Evolutionary conservation across 768 basidiomycete genomes (phyloP).

Genomic region (Filobasidium floriforme): DNA sequence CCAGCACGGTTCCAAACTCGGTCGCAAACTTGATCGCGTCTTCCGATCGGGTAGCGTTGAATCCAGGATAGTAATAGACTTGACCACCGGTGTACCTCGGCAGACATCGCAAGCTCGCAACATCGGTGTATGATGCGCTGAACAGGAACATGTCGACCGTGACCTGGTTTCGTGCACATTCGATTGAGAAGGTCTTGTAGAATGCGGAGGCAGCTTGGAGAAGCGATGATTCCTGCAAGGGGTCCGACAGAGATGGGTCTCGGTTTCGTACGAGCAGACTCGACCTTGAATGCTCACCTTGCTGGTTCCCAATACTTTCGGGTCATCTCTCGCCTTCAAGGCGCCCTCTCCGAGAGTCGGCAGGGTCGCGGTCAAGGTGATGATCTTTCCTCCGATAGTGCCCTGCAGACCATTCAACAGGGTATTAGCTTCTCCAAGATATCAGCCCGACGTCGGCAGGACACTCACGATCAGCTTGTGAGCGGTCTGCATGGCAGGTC

Average conservation of each 20-base stretch:
- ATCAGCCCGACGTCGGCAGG: neutral
- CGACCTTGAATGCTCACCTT: conserved; percentile 54
- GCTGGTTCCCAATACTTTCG: conserved; percentile 85
- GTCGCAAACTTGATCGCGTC: conserved; percentile 98
- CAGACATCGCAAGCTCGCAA: conserved; percentile 81
- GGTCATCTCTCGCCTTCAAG: conserved; percentile 92
- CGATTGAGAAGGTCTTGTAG: conserved; percentile 98
- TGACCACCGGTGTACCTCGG: conserved; percentile 97
- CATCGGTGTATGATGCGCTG: conserved; percentile 85
- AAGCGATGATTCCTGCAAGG: conserved; percentile 69
- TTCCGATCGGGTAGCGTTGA: conserved; percentile 87
- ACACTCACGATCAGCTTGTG: conserved; percentile 78
- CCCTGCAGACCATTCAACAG: conserved; percentile 50
- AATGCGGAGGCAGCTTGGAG: conserved; percentile 89
- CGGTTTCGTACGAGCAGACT: neutral
- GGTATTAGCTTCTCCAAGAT: neutral
- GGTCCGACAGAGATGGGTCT: neutral
- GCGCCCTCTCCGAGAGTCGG: conserved; percentile 83
- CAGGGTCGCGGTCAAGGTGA: conserved; percentile 73
- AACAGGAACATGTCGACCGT: conserved; percentile 99
- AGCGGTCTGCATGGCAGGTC: conserved; percentile 88
- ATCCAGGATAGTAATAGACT: conserved; percentile 96
- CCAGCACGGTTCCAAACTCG: conserved; percentile 86
- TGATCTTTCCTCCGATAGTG: conserved; percentile 88
- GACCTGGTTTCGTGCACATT: conserved; percentile 92